Base-by-base conservation (phyloP, 257 asterid genomes). In the Jaltomata sinuosa region DNA sequence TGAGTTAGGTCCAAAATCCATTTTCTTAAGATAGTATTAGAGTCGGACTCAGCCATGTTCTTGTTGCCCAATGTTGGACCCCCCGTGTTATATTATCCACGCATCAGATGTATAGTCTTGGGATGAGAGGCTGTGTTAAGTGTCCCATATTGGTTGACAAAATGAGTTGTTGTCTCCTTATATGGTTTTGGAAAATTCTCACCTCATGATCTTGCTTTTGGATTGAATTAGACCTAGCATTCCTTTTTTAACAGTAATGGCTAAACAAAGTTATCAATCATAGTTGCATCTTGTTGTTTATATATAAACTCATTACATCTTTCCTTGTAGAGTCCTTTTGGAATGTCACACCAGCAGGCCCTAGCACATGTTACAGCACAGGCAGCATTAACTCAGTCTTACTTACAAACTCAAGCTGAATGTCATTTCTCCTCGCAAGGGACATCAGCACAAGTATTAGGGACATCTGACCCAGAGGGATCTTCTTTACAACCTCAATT, bases 291-390 rank as follows among this genome's bases (percentile, higher is more conserved):
- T 12, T 45, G 36, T 29, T 3, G 12, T 74, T 65, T 72, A 25
- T 27, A 6, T 25, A 74, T 45, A 45, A 45, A 45, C 81, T 25
- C 53, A 74, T 68, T 81, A 19, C 55, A 59, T 21, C 40, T 11
- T 80, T 83, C 52, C 61, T 16, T 86, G 89, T 91, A 97, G 99
- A 97, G 99, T 84, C 98, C 99, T 11, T 97, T 97, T 87, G 99
- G 98, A 87, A 97, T 97, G 97, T 97, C 99, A 1, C 99, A 97
- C 88, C 98, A 94, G 90, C 99, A 97, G 62, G 99, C 97, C 74
- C 83, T 97, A 53, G 99, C 99, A 0, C 99, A 97, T 52, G 99
- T 97, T 32, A 97, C 99, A 54, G 99, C 99, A 16, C 99, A 95
- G 87, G 99, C 99, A 10, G 97, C 94, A 9, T 82, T 93, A 8